phyloP scores from a whole-genome alignment of 1,139 yeast genomes.

The Pichia sp. region DNA sequence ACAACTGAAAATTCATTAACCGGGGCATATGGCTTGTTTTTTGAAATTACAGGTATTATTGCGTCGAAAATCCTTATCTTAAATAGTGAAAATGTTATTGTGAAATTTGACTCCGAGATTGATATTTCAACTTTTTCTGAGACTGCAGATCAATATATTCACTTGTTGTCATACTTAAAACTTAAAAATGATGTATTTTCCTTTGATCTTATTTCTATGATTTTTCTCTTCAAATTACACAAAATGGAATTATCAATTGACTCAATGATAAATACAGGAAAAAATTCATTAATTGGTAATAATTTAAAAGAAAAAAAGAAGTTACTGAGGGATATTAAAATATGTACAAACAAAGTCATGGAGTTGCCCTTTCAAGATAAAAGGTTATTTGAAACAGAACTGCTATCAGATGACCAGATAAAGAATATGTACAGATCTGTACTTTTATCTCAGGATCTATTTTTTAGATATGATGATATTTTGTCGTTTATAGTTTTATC shows the following conservation, averaged over 20 bases:
- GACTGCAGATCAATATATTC: neutral
- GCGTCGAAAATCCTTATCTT: constrained; percentile 44
- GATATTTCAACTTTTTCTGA: constrained; percentile 17
- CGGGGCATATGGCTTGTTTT: constrained; percentile 41
- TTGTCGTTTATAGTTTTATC: constrained; percentile 42
- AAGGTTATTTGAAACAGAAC: neutral
- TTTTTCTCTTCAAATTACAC: neutral
- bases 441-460: constrained; percentile 25
- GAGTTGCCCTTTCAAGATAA: constrained; percentile 3
- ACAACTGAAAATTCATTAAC: constrained; percentile 29
- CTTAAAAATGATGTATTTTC: neutral
- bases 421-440: constrained; percentile 9
- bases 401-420: neutral
- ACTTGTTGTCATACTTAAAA: constrained; percentile 2
- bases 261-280: neutral
- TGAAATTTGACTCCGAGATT: constrained; percentile 4
- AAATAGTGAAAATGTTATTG: constrained; percentile 15
- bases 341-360: neutral
- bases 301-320: constrained; percentile 1
- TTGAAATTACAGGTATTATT: constrained; percentile 52
- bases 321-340: neutral
- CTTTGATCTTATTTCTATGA: neutral
- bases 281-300: constrained; percentile 5
- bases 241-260: neutral
- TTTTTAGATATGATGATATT: constrained; percentile 46